A percentile compares a stretch with the other conserved stretches of the same genome.
phyloP scores from a whole-genome alignment of 305 asterid genomes.

The Rubia tinctorum region DNA sequence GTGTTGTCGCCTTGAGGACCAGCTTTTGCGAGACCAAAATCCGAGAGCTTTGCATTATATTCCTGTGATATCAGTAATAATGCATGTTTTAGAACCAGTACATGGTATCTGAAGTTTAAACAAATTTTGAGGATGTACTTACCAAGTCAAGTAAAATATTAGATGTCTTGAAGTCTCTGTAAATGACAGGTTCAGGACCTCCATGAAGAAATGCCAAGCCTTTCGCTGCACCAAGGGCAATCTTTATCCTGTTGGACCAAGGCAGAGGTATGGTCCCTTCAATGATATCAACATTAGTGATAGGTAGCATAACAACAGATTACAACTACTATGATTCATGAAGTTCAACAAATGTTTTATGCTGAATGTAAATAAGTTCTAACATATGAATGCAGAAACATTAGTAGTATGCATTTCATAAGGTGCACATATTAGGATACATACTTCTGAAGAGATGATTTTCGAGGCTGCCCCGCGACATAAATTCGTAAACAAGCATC shows the following conservation, averaged over 20 bases:
- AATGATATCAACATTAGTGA: slow-evolving; percentile 22
- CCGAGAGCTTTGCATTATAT: slow-evolving; percentile 89
- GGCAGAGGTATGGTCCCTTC: slow-evolving; percentile 96
- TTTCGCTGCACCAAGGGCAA: slow-evolving; percentile 94
- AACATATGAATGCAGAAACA: too few relatives aligned
- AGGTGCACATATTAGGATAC: slow-evolving; percentile 17
- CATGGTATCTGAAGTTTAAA: background rate
- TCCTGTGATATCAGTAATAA: slow-evolving; percentile 44
- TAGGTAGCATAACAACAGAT: background rate
- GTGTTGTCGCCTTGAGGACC: slow-evolving; percentile 98
- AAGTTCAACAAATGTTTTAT: too few relatives aligned
- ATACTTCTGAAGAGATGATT: slow-evolving; percentile 91
- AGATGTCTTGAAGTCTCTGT: slow-evolving; percentile 96
- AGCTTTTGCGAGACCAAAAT: slow-evolving; percentile 94
- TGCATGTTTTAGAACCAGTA: background rate
- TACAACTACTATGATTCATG: too few relatives aligned
- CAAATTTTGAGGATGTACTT: slow-evolving; percentile 12
- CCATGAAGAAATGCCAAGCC: slow-evolving; percentile 90
- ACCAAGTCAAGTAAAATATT: slow-evolving; percentile 91
- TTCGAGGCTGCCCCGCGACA: slow-evolving; percentile 99
- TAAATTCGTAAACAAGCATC: slow-evolving; percentile 87
- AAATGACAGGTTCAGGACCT: slow-evolving; percentile 86
- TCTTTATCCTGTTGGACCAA: slow-evolving; percentile 84
- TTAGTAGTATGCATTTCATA: background rate
- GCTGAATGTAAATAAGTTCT: too few relatives aligned